A percentile compares a stretch with the other conserved stretches of the same genome.
phyloP scores from a whole-genome alignment of 2,329 filamentous ascomycete species.

The Ophiostoma fasciatum region DNA sequence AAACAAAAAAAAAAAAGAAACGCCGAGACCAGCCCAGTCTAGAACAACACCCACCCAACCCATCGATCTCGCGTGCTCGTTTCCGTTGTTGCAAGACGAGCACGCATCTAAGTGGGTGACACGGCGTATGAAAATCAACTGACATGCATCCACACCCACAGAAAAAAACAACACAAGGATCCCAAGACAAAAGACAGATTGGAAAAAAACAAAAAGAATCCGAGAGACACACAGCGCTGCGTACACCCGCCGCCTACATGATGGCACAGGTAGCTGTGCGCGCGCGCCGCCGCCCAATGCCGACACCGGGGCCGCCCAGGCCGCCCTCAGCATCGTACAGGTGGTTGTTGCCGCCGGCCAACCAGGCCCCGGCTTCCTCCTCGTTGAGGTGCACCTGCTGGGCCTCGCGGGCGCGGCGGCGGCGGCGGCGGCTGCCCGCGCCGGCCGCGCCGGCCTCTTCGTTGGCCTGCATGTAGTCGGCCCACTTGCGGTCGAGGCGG shows the following conservation, averaged over 20 bases:
- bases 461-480: slow-evolving; percentile 81
- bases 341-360: slow-evolving; percentile 41
- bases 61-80: too few species aligned
- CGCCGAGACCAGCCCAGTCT: neutral
- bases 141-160: neutral
- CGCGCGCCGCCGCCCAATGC: slow-evolving; percentile 8
- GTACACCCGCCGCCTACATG: slow-evolving; percentile 10
- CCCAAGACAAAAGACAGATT: neutral
- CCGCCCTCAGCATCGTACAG: slow-evolving; percentile 54
- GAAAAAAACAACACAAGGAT: neutral
- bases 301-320: slow-evolving; percentile 36
- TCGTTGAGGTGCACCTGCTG: slow-evolving; percentile 69
- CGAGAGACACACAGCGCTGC: too few species aligned
- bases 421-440: slow-evolving; percentile 50
- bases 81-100: too few species aligned
- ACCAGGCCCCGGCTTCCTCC: slow-evolving; percentile 48
- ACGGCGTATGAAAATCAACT: neutral
- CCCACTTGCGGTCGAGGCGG: slow-evolving; percentile 81
- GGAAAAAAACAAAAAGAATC: slow-evolving; percentile 2
- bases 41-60: neutral
- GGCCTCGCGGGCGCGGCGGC: slow-evolving; percentile 68
- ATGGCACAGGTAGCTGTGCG: slow-evolving; percentile 14
- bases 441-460: slow-evolving; percentile 66
- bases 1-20: neutral
- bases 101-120: too few species aligned